Evolutionary conservation across 805 yeast genomes (phyloP).

Genomic region (Ogataea nakhonphanomensis): DNA sequence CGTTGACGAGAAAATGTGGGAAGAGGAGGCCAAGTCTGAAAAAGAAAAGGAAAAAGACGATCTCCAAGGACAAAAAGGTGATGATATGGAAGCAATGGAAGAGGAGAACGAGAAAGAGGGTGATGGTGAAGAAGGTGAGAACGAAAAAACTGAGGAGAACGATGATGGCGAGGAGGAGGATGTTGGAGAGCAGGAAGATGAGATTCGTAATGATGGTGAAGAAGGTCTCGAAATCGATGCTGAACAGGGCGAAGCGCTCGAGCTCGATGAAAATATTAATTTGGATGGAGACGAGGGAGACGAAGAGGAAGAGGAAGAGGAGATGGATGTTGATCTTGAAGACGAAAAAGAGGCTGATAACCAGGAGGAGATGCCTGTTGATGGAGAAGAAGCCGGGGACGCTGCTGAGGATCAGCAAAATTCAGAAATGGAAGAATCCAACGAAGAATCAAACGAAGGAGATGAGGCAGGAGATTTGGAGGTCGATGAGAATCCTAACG

Average conservation of each 20-base stretch:
- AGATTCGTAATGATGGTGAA: conserved; percentile 62
- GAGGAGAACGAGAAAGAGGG: conserved; percentile 31
- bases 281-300: conserved; percentile 76
- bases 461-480: conserved; percentile 20
- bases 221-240: conserved; percentile 70
- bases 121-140: conserved; percentile 34
- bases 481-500: conserved; percentile 27
- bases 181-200: conserved; percentile 81
- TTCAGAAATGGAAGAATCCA: conserved; percentile 28
- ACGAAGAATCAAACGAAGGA: conserved; percentile 21
- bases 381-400: conserved; percentile 31
- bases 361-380: conserved; percentile 23
- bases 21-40: conserved; percentile 74
- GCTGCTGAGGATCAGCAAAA: conserved; percentile 26
- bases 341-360: conserved; percentile 27
- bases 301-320: conserved; percentile 26
- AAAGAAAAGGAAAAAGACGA: conserved; percentile 82
- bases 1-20: conserved; percentile 97
- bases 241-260: conserved; percentile 83
- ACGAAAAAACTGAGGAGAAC: conserved; percentile 36
- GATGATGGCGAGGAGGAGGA: conserved; percentile 58
- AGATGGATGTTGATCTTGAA: conserved; percentile 20
- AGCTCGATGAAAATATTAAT: conserved; percentile 88
- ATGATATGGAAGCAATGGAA: conserved; percentile 50
- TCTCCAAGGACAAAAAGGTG: conserved; percentile 54